A percentile compares a stretch with the other conserved stretches of the same genome.
phyloP scores from a whole-genome alignment of 768 basidiomycete species.

The Tephrocybe sp. region DNA sequence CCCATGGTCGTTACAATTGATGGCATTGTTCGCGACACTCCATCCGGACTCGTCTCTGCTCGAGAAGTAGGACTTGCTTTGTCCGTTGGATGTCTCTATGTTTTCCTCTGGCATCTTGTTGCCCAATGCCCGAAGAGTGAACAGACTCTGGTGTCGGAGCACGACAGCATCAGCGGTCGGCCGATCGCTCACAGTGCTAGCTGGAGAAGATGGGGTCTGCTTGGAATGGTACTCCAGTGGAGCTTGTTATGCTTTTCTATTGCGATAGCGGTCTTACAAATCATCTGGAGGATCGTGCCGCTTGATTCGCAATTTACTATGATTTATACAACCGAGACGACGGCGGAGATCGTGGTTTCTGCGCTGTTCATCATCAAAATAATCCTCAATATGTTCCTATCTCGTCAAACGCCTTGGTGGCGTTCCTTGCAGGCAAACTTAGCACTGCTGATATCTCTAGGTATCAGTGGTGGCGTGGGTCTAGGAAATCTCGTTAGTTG shows the following conservation, averaged over 20 bases:
- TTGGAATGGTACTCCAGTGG: constrained; percentile 56
- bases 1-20: constrained; percentile 21
- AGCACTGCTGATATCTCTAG: constrained; percentile 51
- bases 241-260: constrained; percentile 44
- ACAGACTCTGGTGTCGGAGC: constrained; percentile 16
- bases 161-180: constrained; percentile 8
- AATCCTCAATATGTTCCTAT: constrained; percentile 53
- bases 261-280: constrained; percentile 55
- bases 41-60: constrained; percentile 41
- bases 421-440: constrained; percentile 45
- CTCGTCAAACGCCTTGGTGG: constrained; percentile 38
- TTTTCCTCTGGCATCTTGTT: constrained; percentile 72
- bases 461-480: constrained; percentile 51
- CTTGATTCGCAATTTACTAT: constrained; percentile 37
- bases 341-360: constrained; percentile 58
- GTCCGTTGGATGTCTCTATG: constrained; percentile 56
- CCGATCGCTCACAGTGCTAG: constrained; percentile 49
- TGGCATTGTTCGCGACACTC: constrained; percentile 24
- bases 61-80: constrained; percentile 63
- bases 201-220: constrained; percentile 65
- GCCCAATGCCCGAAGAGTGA: constrained; percentile 55
- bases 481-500: constrained; percentile 57
- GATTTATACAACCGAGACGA: constrained; percentile 58
- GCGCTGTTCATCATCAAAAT: constrained; percentile 64
- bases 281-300: constrained; percentile 57